Base-by-base conservation (phyloP, 192 early-diverging fungal genomes). In the Linderina pennispora region DNA sequence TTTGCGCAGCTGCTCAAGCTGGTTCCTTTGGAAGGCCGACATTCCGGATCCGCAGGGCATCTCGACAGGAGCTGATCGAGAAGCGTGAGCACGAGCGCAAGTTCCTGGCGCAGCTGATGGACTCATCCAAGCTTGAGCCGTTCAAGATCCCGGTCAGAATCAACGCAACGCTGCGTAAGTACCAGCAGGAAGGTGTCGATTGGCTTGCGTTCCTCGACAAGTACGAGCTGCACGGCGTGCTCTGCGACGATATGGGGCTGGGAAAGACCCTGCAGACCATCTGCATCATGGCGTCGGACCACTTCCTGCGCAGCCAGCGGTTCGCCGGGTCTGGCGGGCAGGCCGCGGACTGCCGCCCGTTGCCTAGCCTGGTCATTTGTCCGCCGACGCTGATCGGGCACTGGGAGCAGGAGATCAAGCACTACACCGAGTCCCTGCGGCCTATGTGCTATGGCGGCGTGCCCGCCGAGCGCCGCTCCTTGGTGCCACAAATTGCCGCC, bases 201-300 rank as follows among this genome's bases (percentile, higher is more conserved):
- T 99, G 97, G 97, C 71, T 99, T 44, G 91, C 91, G 11, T 99
- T 99, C 60, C 76, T 99, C 47, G 93, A 92, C 63, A 84, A 90
- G 48, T 99, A 95, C 55, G 89, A 92, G 49, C 72, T 99, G 18
- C 97, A 99, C 55, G 97, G 97, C 10, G 90, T 97, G 55, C 76
- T 99, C 14, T 97, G 94, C 67, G 97, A 99, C 60, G 89, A 97
- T 75, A 97, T 97, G 97, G 97, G 97, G 17, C 66, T 99, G 17
- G 97, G 97, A 8, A 99, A 99, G 68, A 97, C 94, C 1, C 55
- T 97, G 23, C 97, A 99, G 58, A 87, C 92, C 22, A 97, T 99
- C 45, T 94, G 91, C 50, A 91, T 97, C 45, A 49, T 99, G 25
- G 88, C 92, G 0, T 83, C 88, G 51, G 90, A 97, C 66, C 93